Percentiles rank a stretch among this genome's conserved stretches.
Conservation (phyloP, 129 eudicot species). For the Rutidosis leptorrhynchoides region DNA sequence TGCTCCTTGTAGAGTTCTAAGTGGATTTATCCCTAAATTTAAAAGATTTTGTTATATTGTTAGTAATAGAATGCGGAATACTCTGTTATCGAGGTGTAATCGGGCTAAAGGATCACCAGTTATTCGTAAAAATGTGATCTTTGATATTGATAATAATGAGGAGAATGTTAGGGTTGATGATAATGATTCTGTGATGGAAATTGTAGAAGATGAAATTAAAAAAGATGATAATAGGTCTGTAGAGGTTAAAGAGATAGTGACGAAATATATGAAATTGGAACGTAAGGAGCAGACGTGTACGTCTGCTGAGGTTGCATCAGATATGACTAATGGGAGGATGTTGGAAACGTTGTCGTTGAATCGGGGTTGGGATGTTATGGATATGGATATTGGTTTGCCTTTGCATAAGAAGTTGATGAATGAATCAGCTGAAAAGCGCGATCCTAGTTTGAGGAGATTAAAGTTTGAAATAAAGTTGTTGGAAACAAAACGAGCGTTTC, state of each 20-base stretch:
- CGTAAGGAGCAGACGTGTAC: conserved; percentile 20
- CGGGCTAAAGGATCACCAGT: conserved; percentile 21
- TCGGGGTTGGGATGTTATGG: conserved; percentile 14
- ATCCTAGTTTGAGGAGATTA: conserved; percentile 29
- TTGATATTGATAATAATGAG: conserved; percentile 47
- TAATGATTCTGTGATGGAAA: conserved; percentile 33
- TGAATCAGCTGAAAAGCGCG: conserved; percentile 16
- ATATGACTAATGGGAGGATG: conserved; percentile 27
- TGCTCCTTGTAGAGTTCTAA: conserved; percentile 49
- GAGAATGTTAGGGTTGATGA: conserved; percentile 8
- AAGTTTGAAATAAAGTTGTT: conserved; percentile 23
- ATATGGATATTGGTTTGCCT: conserved; percentile 21
- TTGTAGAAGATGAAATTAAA: conserved; percentile 31
- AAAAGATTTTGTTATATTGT: conserved; percentile 3
- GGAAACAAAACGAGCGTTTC: conserved; percentile 20
- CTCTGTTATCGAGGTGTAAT: neutral
- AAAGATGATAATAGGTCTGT: conserved; percentile 17
- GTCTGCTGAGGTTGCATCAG: conserved; percentile 24
- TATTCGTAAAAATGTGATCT: conserved; percentile 27
- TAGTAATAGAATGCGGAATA: conserved; percentile 24
- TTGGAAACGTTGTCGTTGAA: conserved; percentile 29
- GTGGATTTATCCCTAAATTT: conserved; percentile 19
- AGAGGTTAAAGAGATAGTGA: conserved; percentile 29
- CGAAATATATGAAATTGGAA: conserved; percentile 25
- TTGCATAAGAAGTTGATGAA: conserved; percentile 31